phyloP scores from a whole-genome alignment of 805 yeast species.

The Lipomyces yamanashiensis region DNA sequence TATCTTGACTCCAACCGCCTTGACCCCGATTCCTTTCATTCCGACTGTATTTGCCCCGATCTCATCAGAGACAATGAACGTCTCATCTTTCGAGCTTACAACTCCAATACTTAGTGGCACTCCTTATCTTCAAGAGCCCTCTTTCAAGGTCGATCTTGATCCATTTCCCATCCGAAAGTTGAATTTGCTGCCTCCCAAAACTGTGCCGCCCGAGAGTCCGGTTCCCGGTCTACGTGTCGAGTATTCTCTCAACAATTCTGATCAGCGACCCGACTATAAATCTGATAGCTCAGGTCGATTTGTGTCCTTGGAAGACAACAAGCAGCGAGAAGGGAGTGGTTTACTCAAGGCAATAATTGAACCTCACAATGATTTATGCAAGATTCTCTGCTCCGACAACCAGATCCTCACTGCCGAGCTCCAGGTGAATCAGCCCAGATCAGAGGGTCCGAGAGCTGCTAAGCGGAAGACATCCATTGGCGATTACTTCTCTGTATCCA shows the following conservation, averaged over 20 bases:
- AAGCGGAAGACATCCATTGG: not conserved
- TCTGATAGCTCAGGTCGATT: no score
- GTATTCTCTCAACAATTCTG: not conserved
- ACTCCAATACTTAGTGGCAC: not conserved
- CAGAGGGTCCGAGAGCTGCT: not conserved
- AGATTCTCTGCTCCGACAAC: not conserved
- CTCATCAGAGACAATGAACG: no score
- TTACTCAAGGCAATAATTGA: no score
- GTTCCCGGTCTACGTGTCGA: not conserved
- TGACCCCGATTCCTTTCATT: not conserved
- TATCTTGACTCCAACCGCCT: not conserved
- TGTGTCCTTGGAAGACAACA: no score
- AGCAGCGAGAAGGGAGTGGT: no score
- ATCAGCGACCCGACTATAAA: not conserved
- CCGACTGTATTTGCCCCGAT: no score
- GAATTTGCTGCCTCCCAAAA: not conserved
- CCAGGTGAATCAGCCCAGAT: not conserved
- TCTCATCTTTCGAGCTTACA: not conserved
- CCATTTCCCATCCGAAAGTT: not conserved
- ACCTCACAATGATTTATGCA: not conserved
- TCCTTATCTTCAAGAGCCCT: not conserved
- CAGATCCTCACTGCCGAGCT: not conserved
- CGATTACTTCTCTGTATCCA: slow-evolving; percentile 4
- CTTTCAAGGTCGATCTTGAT: not conserved
- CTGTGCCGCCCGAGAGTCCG: not conserved